These are phyloP conservation scores for Anastatica hierochuntica DNA, from an alignment of 345 rosid genomes.

Conservation along the genomic window DNA sequence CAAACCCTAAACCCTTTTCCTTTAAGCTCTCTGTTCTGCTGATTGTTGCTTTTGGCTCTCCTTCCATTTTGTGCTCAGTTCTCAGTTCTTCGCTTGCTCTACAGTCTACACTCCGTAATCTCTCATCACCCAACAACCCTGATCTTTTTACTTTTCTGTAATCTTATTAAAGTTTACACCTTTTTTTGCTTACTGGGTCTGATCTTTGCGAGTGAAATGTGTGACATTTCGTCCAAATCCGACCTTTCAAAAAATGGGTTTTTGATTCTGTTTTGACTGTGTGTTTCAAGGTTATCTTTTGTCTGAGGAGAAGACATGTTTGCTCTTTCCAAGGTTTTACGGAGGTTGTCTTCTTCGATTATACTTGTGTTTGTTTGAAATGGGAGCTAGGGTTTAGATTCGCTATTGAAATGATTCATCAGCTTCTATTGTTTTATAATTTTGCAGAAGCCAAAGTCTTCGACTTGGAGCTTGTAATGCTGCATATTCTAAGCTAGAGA, in stretches of 20 bases:
- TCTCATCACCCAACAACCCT: neutral
- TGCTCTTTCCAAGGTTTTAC: conserved; percentile 21
- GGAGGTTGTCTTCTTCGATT: conserved; percentile 15
- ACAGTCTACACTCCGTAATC: neutral
- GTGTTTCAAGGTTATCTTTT: neutral
- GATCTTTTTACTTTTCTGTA: too few relatives aligned
- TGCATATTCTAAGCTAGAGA: conserved; percentile 29
- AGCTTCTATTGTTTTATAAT: neutral
- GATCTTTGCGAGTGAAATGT: conserved; percentile 2
- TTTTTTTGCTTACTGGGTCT: neutral
- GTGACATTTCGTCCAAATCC: neutral
- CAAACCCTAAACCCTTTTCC: conserved; percentile 12
- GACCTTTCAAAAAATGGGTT: too few relatives aligned
- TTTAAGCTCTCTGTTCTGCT: neutral
- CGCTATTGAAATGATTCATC: neutral
- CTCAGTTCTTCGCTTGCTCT: too few relatives aligned
- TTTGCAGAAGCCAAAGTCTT: conserved; percentile 37
- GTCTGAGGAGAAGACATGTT: conserved; percentile 15
- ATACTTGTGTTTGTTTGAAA: neutral
- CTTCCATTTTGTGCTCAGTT: conserved; percentile 2
- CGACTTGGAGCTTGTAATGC: conserved; percentile 28
- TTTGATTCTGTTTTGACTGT: neutral
- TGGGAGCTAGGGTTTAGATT: neutral
- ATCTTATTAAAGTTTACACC: neutral
- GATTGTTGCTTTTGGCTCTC: neutral